Percentiles rank a stretch among this genome's conserved stretches.
Conservation (phyloP, 805 yeast genomes). For the Starmera quercuum region DNA sequence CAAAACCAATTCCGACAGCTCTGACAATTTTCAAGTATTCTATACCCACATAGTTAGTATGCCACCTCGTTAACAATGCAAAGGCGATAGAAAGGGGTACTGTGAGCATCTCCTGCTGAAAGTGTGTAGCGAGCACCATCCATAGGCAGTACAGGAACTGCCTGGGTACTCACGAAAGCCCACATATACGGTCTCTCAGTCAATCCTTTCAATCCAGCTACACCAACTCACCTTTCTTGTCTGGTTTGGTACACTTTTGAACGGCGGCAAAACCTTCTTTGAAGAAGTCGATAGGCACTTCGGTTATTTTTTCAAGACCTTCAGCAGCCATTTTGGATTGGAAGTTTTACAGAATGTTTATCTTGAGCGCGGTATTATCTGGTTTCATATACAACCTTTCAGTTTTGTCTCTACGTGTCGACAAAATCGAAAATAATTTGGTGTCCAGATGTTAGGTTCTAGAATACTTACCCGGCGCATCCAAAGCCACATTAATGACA, state of each 20-base stretch:
- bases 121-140: not conserved
- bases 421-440: not conserved
- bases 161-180: slow-evolving; percentile 7
- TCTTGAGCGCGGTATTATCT: not conserved
- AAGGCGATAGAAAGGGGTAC: too few relatives aligned
- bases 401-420: not conserved
- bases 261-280: slow-evolving; percentile 88
- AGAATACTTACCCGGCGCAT: too few relatives aligned
- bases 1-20: slow-evolving; percentile 95
- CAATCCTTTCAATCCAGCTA: too few relatives aligned
- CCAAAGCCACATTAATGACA: too few relatives aligned
- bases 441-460: too few relatives aligned
- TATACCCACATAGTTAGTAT: slow-evolving; percentile 16
- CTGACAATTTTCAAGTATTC: slow-evolving; percentile 85
- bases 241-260: slow-evolving; percentile 90
- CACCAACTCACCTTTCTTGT: slow-evolving; percentile 66
- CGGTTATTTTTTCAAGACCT: slow-evolving; percentile 69
- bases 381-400: not conserved
- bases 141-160: not conserved
- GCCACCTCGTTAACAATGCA: too few relatives aligned
- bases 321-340: slow-evolving; percentile 38
- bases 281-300: slow-evolving; percentile 85
- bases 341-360: too few relatives aligned
- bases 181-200: too few relatives aligned
- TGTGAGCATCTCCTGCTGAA: too few relatives aligned